A percentile compares a stretch with the other conserved stretches of the same genome.
Conservation (phyloP, 768 basidiomycete genomes). For the Lactarius evosmus region DNA sequence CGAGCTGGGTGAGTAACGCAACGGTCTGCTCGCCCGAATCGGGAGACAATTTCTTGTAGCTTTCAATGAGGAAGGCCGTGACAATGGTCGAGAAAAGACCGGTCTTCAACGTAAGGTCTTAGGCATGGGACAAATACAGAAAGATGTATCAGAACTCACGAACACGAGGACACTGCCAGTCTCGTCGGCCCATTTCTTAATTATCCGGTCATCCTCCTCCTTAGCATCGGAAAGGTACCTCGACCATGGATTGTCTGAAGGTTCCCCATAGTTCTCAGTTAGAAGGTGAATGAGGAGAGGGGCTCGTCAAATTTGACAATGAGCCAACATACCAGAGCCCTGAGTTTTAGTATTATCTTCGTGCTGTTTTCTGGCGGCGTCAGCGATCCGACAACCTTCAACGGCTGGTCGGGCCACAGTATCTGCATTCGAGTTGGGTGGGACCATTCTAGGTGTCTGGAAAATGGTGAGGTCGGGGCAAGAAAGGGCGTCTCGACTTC, state of each 20-base stretch:
- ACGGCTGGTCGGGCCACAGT: no score
- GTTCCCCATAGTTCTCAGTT: neutral
- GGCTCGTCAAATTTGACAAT: neutral
- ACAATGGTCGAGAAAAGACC: neutral
- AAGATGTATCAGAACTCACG: neutral
- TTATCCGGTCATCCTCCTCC: neutral
- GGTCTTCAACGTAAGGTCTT: neutral
- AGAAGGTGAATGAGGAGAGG: neutral
- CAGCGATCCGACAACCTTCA: no score
- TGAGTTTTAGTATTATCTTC: neutral
- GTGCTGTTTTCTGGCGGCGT: neutral
- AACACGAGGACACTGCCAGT: neutral
- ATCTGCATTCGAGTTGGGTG: no score
- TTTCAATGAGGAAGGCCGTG: neutral
- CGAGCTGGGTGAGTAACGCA: neutral
- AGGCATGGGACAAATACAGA: neutral
- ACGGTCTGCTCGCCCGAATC: neutral
- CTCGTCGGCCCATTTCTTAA: neutral
- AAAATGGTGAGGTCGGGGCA: neutral
- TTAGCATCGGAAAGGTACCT: neutral
- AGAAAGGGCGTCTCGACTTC: neutral
- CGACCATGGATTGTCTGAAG: neutral
- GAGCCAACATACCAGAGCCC: neutral
- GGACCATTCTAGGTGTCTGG: neutral
- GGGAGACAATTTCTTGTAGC: neutral